Evolutionary conservation across 1,284 basidiomycete species (phyloP), one percentile per base, ranked within the genome.

Genomic region (Amylostereum areolatum): DNA sequence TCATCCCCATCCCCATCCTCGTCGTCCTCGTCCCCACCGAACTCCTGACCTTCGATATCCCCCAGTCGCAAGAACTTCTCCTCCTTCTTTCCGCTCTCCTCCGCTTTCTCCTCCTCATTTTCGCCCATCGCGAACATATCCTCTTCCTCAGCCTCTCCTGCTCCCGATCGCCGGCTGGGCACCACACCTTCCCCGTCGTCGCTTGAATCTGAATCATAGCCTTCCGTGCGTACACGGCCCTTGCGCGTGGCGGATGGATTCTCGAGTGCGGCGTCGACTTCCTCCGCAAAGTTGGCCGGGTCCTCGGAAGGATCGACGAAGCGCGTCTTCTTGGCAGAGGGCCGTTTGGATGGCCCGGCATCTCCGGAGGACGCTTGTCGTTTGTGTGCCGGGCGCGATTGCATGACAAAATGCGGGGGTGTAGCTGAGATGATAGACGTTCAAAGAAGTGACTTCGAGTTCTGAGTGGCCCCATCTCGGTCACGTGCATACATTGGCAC

Each of bases 1-100:
- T 82, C 80, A 29, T 73, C 75, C 0, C 72, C 73, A 1, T 73
- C 75, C n/a, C 72, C 10, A 65, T 71, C 34, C 66, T 68, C 29
- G 62, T 59, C 11, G 11, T 55, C 68, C 40, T 67, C 73, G 11
- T 75, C 73, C 59, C 87, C 72, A 51, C 78, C 78, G 62, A 97
- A 92, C 64, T 93, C 90, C 69, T 99, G 92, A 0, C 94, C 92
- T 67, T 97, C 94, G 57, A 99, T 94, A 64, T 99, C 96, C 1
- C 90, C 91, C 10, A 99, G 71, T 48, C 88, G 78, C 65, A 97
- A 71, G 63, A 80, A 96, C 62, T 81, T 79, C 51, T 85, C 78
- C 65, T 86, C 81, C 66, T 83, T 83, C 72, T 83, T 83, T 61
- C 68, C 71, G 29, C 55, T 63, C 32, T 63, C 59, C 24, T 66